Percentiles rank a stretch among this genome's conserved stretches.
These are phyloP conservation scores for Neofusicoccum parvum DNA, from an alignment of 2,329 filamentous ascomycete species.

Conservation along the genomic window DNA sequence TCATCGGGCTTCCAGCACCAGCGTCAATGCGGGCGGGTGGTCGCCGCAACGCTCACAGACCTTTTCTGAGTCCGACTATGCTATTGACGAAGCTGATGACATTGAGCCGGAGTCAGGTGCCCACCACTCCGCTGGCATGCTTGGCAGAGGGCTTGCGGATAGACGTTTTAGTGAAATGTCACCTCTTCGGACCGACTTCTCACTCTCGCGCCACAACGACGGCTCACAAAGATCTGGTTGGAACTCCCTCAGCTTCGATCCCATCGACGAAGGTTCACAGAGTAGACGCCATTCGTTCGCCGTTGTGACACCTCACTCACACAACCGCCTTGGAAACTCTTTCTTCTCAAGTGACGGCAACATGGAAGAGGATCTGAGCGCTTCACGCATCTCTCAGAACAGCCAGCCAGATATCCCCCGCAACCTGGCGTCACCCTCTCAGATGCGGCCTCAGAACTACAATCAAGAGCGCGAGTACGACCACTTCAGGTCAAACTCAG, in stretches of 20 bases:
- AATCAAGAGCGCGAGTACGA: slow-evolving; percentile 19
- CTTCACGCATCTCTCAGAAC: slow-evolving; percentile 3
- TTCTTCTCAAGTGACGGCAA: slow-evolving; percentile 27
- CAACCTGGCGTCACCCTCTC: slow-evolving; percentile 9
- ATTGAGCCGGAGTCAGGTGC: slow-evolving; percentile 31
- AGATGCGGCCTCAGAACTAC: slow-evolving; percentile 6
- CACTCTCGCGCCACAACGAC: slow-evolving; percentile 20
- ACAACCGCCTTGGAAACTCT: slow-evolving; percentile 30
- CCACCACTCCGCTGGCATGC: neutral
- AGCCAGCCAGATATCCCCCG: slow-evolving; percentile 3
- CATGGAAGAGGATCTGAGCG: slow-evolving; percentile 11
- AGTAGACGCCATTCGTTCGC: slow-evolving; percentile 79
- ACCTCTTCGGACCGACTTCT: slow-evolving; percentile 37
- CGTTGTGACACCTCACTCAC: slow-evolving; percentile 24
- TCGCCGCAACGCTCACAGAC: slow-evolving; percentile 24
- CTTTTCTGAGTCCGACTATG: slow-evolving; percentile 62
- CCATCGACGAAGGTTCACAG: slow-evolving; percentile 63
- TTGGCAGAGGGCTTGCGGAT: slow-evolving; percentile 11
- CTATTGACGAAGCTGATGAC: slow-evolving; percentile 73
- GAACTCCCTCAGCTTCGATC: slow-evolving; percentile 67
- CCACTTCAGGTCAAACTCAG: slow-evolving; percentile 19
- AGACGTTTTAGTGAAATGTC: slow-evolving; percentile 33
- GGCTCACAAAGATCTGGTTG: slow-evolving; percentile 59
- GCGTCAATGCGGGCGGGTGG: slow-evolving; percentile 25
- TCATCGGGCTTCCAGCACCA: slow-evolving; percentile 19